Evolutionary conservation across 2,329 filamentous ascomycete species (phyloP).

Genomic region (Talaromyces sp.): DNA sequence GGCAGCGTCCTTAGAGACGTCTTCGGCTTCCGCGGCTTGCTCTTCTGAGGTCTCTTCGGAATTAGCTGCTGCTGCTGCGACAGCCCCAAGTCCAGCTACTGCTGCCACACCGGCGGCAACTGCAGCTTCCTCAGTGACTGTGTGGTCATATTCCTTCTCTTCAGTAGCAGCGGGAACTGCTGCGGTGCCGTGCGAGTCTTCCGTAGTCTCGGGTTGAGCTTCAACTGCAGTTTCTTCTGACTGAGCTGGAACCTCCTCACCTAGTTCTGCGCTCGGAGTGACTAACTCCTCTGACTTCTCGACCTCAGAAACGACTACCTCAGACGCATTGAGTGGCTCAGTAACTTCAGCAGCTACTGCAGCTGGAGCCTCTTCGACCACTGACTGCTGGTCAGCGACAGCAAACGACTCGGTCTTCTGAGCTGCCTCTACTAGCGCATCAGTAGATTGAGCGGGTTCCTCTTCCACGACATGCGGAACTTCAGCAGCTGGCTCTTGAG

Average conservation of each 20-base stretch:
- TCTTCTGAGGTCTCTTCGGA: conserved; percentile 23
- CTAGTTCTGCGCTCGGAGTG: not conserved
- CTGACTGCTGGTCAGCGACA: not conserved
- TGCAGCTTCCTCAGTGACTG: conserved; percentile 25
- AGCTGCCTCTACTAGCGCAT: not conserved
- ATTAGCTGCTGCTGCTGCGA: conserved; percentile 16
- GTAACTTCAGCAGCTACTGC: not conserved
- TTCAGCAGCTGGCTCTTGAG: not conserved
- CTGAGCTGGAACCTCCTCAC: not conserved
- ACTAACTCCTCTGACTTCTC: not conserved
- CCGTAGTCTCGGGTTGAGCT: conserved; percentile 4
- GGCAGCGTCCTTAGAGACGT: not conserved
- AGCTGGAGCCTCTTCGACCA: conserved; percentile 14
- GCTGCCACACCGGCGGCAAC: conserved; percentile 21
- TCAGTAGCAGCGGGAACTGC: conserved; percentile 12
- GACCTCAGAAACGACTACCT: conserved; percentile 4
- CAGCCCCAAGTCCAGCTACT: conserved; percentile 20
- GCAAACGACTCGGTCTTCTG: not conserved
- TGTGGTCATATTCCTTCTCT: conserved; percentile 6
- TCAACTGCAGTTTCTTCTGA: not conserved
- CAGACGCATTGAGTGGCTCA: conserved; percentile 9
- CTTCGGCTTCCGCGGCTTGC: not conserved
- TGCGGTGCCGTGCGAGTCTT: conserved; percentile 13
- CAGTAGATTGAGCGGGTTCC: conserved; percentile 5
- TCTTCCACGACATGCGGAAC: not conserved